These are phyloP conservation scores for Antrodiella citrinella DNA, from an alignment of 768 basidiomycete species.

Conservation along the genomic window DNA sequence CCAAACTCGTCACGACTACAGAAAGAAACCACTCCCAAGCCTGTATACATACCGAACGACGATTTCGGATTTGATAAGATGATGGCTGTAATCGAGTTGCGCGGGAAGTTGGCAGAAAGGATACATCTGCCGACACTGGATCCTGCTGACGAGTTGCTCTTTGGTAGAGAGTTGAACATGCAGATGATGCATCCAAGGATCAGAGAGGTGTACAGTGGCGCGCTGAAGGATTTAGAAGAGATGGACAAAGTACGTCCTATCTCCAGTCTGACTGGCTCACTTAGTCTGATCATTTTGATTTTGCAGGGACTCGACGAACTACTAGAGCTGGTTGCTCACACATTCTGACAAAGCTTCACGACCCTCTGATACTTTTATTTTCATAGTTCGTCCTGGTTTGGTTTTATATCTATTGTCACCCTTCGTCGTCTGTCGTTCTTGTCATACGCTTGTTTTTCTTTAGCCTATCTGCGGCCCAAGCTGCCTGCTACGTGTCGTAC, in stretches of 20 bases:
- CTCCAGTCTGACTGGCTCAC: background rate
- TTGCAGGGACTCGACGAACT: constrained; percentile 22
- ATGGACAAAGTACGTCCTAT: constrained; percentile 57
- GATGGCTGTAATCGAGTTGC: constrained; percentile 80
- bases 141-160: constrained; percentile 66
- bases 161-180: constrained; percentile 56
- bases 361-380: background rate
- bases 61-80: constrained; percentile 84
- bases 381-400: background rate
- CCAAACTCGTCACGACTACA: constrained; percentile 6
- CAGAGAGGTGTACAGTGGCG: constrained; percentile 59
- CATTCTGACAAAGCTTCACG: background rate
- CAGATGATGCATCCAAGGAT: constrained; percentile 63
- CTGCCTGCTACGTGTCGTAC: too few species aligned
- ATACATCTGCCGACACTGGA: constrained; percentile 36
- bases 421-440: background rate
- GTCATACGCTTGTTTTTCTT: background rate
- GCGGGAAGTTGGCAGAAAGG: constrained; percentile 33
- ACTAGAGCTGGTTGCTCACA: constrained; percentile 9
- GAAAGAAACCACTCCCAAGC: constrained; percentile 27
- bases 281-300: background rate
- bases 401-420: too few species aligned
- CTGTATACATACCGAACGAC: constrained; percentile 52
- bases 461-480: too few species aligned
- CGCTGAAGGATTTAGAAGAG: constrained; percentile 69